Conservation (phyloP, 805 yeast species). For the Candida mattraensis region DNA sequence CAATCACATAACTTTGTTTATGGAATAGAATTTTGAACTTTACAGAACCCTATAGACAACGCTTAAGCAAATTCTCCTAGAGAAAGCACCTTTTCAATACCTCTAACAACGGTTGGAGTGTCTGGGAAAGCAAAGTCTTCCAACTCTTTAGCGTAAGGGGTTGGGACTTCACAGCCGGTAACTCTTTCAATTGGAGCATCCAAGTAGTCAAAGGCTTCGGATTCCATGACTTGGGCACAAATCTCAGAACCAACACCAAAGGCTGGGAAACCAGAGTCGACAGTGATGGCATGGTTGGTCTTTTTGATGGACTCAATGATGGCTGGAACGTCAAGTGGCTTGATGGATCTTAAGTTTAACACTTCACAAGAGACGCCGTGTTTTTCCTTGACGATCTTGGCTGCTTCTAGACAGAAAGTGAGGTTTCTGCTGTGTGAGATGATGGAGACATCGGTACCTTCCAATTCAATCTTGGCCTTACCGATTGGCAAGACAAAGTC, state of each 20-base stretch:
- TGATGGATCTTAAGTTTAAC: constrained; percentile 91
- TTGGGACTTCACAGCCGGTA: constrained; percentile 99
- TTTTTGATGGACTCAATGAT: constrained; percentile 88
- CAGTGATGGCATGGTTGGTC: constrained; percentile 94
- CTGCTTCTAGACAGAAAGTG: constrained; percentile 83
- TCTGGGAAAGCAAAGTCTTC: constrained; percentile 99
- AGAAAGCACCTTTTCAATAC: constrained; percentile 75
- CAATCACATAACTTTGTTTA: neutral
- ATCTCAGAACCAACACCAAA: constrained; percentile 99
- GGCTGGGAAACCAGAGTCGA: constrained; percentile 97
- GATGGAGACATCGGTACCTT: constrained; percentile 86
- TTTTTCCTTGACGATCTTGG: constrained; percentile 79
- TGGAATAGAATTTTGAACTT: no score
- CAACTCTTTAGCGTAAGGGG: constrained; percentile 94
- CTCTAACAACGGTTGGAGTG: constrained; percentile 84
- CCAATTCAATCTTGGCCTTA: constrained; percentile 91
- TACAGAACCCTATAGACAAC: no score
- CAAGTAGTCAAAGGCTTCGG: constrained; percentile 95
- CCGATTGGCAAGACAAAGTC: constrained; percentile 94
- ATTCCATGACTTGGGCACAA: constrained; percentile 96
- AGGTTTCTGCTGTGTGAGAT: constrained; percentile 94
- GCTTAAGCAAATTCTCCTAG: constrained; percentile 41
- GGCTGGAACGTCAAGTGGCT: constrained; percentile 90
- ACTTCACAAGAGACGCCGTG: constrained; percentile 91
- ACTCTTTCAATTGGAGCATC: constrained; percentile 99